Evolutionary conservation across 1,284 basidiomycete genomes (phyloP), one percentile per base, ranked within the genome.

Genomic region (Fomes fomentarius): DNA sequence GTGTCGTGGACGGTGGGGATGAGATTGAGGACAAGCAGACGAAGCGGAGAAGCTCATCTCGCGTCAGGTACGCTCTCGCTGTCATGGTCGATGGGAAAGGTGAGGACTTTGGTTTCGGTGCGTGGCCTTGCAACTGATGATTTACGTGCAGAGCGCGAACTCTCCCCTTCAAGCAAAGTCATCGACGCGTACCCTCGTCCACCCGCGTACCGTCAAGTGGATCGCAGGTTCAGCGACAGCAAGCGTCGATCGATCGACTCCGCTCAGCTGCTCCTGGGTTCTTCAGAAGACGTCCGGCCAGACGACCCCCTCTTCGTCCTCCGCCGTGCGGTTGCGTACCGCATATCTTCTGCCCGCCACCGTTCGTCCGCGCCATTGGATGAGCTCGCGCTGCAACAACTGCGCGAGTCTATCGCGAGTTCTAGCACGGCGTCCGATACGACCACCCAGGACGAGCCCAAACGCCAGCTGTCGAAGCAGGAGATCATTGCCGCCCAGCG

Each of bases 1-100:
- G 95, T 17, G 94, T 99, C 1, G 96, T 98, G 1, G 95, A 98
- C 69, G 96, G 96, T 1, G 96, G 96, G 1, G 96, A 99, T 70
- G 96, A 98, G 65, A 85, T 98, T 1, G 96, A 98, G 71, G 94
- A 96, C 67, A 94, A 96, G 69, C 74, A 87, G 38, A 81, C 85
- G 12, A 93, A 94, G 71, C 78, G 94, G 51, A 80, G 89, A 56
- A 96, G 93, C 70, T 79, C 82, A 17, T 73, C 83, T 2, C 81
- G 92, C 43, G 90, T 96, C 38, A 81, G 93, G 44, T 98, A 98
- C 70, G 83, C 83, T 15, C 74, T 98, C 45, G 79, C 81, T 14
- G 80, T 86, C 19, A 76, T 79, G 61, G 65, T 77, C 17, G 80
- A 80, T 54, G 82, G 83, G 8, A 78, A 84, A 68, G 91, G 93